phyloP scores from a whole-genome alignment of 2,329 filamentous ascomycete species.

The Colletotrichum navitas region DNA sequence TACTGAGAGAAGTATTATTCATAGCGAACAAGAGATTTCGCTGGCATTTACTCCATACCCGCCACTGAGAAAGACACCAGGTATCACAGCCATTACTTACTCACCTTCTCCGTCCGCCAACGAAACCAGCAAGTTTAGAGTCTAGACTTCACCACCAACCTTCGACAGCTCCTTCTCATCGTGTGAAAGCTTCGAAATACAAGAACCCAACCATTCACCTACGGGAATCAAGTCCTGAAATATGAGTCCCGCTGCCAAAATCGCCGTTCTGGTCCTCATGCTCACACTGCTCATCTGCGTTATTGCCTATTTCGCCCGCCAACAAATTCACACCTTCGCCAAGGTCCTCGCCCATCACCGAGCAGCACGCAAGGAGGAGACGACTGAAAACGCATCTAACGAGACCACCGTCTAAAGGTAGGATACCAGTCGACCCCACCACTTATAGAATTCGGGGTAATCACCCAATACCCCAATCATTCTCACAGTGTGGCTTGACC shows the following conservation, averaged over 20 bases:
- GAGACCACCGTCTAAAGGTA: constrained; percentile 30
- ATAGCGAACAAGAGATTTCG: background rate
- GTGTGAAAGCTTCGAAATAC: rapidly evolving
- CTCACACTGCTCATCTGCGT: constrained; percentile 49
- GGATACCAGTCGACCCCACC: background rate
- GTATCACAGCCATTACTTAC: background rate
- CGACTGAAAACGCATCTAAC: constrained; percentile 10
- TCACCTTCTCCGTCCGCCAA: background rate
- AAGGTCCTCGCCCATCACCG: constrained; percentile 29
- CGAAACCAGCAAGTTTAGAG: background rate
- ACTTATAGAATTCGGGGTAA: background rate
- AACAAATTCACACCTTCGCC: constrained; percentile 49
- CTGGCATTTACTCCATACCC: too few relatives aligned
- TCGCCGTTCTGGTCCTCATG: constrained; percentile 51
- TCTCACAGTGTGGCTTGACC: constrained; percentile 39
- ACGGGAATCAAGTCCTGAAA: background rate
- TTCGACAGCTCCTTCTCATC: background rate
- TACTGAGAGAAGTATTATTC: background rate
- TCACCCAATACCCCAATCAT: background rate
- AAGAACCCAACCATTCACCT: background rate
- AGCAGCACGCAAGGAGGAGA: constrained; percentile 17
- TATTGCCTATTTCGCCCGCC: constrained; percentile 49
- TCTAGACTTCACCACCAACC: background rate
- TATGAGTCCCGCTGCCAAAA: constrained; percentile 49
- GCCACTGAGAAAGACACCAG: background rate